Conservation (phyloP, 805 yeast species). For the Candida chauliodis region DNA sequence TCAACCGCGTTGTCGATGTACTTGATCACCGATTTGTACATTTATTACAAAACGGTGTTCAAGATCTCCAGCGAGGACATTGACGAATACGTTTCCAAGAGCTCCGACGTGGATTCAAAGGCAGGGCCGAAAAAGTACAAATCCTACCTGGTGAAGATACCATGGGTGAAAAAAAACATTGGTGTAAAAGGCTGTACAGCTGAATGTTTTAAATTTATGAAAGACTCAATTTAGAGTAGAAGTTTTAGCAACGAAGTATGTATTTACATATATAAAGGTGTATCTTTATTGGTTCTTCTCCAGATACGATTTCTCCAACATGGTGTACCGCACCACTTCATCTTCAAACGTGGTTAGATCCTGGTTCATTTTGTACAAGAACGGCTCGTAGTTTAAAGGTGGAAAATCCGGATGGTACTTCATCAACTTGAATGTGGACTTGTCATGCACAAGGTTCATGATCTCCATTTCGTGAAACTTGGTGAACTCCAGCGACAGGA, state of each 20-base stretch:
- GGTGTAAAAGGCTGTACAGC: background rate
- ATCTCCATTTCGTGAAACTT: slow-evolving; percentile 29
- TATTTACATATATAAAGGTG: no score
- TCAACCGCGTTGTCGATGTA: background rate
- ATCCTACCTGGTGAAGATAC: background rate
- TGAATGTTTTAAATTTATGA: background rate
- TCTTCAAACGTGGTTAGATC: slow-evolving; percentile 24
- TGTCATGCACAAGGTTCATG: slow-evolving; percentile 16
- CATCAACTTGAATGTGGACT: slow-evolving; percentile 13
- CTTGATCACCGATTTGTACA: slow-evolving; percentile 1
- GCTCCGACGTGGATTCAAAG: slow-evolving; percentile 2
- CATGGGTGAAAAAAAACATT: background rate
- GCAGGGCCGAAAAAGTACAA: slow-evolving; percentile 2
- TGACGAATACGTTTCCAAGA: slow-evolving; percentile 4
- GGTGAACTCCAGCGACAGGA: slow-evolving; percentile 20
- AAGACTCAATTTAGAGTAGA: background rate
- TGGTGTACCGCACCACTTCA: slow-evolving; percentile 19
- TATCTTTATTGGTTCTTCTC: no score
- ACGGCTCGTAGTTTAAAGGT: slow-evolving; percentile 31
- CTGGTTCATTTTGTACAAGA: slow-evolving; percentile 18
- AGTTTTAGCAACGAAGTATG: no score
- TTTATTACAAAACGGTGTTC: background rate
- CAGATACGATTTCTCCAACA: slow-evolving; percentile 16
- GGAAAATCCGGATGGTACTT: slow-evolving; percentile 21
- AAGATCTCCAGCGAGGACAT: slow-evolving; percentile 6